These are phyloP conservation scores for Fusarium lateritium DNA, from an alignment of 2,329 filamentous ascomycete genomes.

Conservation along the genomic window DNA sequence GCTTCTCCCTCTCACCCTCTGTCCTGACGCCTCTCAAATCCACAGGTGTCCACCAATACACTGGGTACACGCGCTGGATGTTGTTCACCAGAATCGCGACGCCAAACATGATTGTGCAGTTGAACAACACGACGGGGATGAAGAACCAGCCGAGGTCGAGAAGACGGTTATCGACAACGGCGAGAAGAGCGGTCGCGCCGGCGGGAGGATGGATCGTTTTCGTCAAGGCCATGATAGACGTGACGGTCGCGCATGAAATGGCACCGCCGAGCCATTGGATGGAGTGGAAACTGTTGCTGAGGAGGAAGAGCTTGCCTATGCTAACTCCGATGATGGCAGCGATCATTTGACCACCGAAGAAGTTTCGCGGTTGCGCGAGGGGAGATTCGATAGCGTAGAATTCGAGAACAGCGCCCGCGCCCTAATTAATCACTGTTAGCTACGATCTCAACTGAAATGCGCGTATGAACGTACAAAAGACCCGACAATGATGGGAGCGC, in stretches of 20 bases:
- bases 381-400: slow-evolving; percentile 81
- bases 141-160: slow-evolving; percentile 77
- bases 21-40: slow-evolving; percentile 37
- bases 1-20: slow-evolving; percentile 8
- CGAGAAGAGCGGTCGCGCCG: slow-evolving; percentile 80
- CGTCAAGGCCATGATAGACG: slow-evolving; percentile 76
- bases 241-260: slow-evolving; percentile 74
- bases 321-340: slow-evolving; percentile 72
- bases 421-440: slow-evolving; percentile 58
- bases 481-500: slow-evolving; percentile 74
- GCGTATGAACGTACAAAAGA: slow-evolving; percentile 72
- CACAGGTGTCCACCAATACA: slow-evolving; percentile 78
- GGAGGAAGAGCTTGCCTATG: slow-evolving; percentile 75
- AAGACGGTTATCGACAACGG: slow-evolving; percentile 70
- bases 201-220: slow-evolving; percentile 82
- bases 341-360: slow-evolving; percentile 76
- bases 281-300: slow-evolving; percentile 62
- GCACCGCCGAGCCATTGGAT: slow-evolving; percentile 76
- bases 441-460: too few species aligned
- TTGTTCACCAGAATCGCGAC: slow-evolving; percentile 79
- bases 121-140: slow-evolving; percentile 74
- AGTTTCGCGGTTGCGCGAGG: slow-evolving; percentile 80
- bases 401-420: slow-evolving; percentile 81
- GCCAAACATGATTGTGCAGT: slow-evolving; percentile 71
- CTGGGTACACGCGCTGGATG: slow-evolving; percentile 74